Percentiles rank a stretch among this genome's conserved stretches.
Evolutionary conservation across 129 eudicot genomes (phyloP).

Genomic region (Rutidosis leptorrhynchoides): DNA sequence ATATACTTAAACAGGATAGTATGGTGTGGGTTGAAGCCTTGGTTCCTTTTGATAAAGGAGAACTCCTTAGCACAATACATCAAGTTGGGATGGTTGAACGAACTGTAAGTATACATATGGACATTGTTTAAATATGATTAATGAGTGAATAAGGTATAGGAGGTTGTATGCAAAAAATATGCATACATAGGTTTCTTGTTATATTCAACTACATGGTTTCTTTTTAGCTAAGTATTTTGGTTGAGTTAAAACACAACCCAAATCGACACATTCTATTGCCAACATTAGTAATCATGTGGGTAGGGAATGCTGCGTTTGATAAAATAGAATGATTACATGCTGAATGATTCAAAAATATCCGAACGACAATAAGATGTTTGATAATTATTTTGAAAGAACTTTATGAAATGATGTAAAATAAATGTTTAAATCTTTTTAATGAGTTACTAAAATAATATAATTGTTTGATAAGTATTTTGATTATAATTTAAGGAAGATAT

Average conservation of each 20-base stretch:
- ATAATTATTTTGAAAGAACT: too few relatives aligned
- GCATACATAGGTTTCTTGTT: neutral
- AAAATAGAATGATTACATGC: too few relatives aligned
- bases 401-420: too few relatives aligned
- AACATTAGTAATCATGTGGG: neutral
- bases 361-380: too few relatives aligned
- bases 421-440: too few relatives aligned
- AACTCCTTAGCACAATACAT: slow-evolving; percentile 90
- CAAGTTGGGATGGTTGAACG: slow-evolving; percentile 85
- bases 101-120: slow-evolving; percentile 57
- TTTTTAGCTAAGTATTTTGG: too few relatives aligned
- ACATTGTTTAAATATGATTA: neutral
- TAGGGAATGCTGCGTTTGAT: too few relatives aligned
- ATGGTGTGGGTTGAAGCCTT: slow-evolving; percentile 99
- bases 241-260: neutral
- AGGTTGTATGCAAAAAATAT: neutral
- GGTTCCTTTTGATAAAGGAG: slow-evolving; percentile 94
- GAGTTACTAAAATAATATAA: too few relatives aligned
- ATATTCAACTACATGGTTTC: too few relatives aligned
- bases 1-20: slow-evolving; percentile 51
- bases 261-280: neutral
- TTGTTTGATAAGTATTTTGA: too few relatives aligned
- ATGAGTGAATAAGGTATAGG: neutral
- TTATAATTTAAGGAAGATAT: too few relatives aligned
- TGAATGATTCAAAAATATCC: too few relatives aligned